phyloP scores from a whole-genome alignment of 352 stramenopile species.

The Globisporangium solare region DNA sequence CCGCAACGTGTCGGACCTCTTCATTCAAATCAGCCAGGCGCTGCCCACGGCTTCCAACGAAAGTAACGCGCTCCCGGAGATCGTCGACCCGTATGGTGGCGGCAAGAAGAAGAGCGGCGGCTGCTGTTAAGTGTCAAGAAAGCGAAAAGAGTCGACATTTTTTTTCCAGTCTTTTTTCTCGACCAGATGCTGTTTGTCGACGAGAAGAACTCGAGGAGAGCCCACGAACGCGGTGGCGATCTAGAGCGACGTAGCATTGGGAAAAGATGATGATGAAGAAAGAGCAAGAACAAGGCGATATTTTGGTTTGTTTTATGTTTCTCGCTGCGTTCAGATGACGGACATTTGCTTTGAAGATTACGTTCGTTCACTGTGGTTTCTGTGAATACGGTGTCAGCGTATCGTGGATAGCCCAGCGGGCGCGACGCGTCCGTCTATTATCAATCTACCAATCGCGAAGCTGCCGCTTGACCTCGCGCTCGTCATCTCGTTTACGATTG shows the following conservation, averaged over 20 bases:
- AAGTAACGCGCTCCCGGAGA: slow-evolving; percentile 81
- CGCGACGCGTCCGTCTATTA: slow-evolving; percentile 13
- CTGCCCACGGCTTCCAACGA: slow-evolving; percentile 64
- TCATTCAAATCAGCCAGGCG: slow-evolving; percentile 88
- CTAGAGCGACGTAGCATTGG: neutral
- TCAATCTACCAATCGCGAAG: slow-evolving; percentile 74
- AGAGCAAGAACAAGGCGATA: neutral
- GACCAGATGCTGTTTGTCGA: neutral
- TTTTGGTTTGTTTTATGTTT: no score
- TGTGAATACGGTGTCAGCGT: no score
- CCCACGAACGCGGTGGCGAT: neutral
- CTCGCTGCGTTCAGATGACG: no score
- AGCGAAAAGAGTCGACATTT: neutral
- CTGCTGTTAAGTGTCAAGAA: slow-evolving; percentile 47
- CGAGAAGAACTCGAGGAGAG: slow-evolving; percentile 1
- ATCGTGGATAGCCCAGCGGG: no score
- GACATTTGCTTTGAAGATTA: no score
- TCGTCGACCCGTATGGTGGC: slow-evolving; percentile 79
- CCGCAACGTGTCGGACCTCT: slow-evolving; percentile 92
- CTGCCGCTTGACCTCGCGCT: slow-evolving; percentile 70
- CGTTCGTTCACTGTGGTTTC: no score
- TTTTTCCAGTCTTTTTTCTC: no score
- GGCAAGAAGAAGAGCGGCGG: slow-evolving; percentile 81
- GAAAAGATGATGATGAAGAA: neutral
- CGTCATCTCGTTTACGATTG: slow-evolving; percentile 67